Conservation (phyloP, 2,329 filamentous ascomycete genomes). For the Alternaria sp. region DNA sequence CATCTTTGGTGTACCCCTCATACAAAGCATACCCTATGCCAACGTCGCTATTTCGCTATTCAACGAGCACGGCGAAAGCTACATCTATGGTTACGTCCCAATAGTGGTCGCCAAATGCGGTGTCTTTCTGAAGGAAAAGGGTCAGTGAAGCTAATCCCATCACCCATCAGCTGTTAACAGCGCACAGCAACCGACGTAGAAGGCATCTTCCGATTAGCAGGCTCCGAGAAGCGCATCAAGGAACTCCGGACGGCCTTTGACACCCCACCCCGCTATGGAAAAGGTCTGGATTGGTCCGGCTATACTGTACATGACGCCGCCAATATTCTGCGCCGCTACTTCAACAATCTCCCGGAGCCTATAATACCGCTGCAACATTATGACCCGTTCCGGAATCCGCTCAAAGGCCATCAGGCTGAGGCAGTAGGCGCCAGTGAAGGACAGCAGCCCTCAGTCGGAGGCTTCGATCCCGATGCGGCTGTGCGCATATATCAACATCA, state of each 20-base stretch:
- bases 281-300: constrained; percentile 94
- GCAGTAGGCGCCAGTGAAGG: constrained; percentile 71
- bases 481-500: constrained; percentile 85
- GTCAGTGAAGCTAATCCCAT: constrained; percentile 56
- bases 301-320: constrained; percentile 99
- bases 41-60: constrained; percentile 97
- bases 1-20: constrained; percentile 93
- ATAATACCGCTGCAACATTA: constrained; percentile 96
- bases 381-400: constrained; percentile 84
- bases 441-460: constrained; percentile 72
- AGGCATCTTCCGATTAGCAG: constrained; percentile 94
- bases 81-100: constrained; percentile 97
- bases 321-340: constrained; percentile 92
- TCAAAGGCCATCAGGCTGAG: constrained; percentile 72
- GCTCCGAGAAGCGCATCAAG: constrained; percentile 97
- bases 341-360: constrained; percentile 94
- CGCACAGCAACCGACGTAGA: constrained; percentile 84
- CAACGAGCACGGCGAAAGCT: constrained; percentile 90
- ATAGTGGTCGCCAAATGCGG: constrained; percentile 99
- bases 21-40: constrained; percentile 94
- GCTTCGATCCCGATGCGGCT: constrained; percentile 75
- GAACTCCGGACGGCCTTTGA: constrained; percentile 92
- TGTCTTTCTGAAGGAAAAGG: constrained; percentile 97
- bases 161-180: constrained; percentile 27
- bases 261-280: constrained; percentile 86